Conservation (phyloP, 352 stramenopile genomes). For the Sclerospora graminicola region DNA sequence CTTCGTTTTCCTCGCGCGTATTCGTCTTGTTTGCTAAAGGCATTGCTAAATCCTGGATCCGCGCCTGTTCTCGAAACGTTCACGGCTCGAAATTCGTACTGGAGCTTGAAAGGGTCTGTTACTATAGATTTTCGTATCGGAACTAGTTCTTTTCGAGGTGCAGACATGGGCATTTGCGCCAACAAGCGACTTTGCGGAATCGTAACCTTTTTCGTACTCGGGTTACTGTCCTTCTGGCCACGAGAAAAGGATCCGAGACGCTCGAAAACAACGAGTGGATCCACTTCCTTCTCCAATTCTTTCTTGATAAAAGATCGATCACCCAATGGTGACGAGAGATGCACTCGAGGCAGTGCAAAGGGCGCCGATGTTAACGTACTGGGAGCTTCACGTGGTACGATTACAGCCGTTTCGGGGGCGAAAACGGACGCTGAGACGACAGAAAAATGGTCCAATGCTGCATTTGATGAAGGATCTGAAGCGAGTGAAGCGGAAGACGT, state of each 20-base stretch:
- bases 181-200: slow-evolving; percentile 40
- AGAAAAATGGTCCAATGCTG: slow-evolving; percentile 34
- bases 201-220: slow-evolving; percentile 8
- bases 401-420: slow-evolving; percentile 30
- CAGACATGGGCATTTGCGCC: slow-evolving; percentile 63
- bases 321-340: slow-evolving; percentile 24
- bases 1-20: slow-evolving; percentile 72
- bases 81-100: slow-evolving; percentile 53
- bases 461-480: slow-evolving; percentile 2
- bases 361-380: neutral
- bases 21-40: slow-evolving; percentile 65
- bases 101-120: slow-evolving; percentile 31
- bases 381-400: slow-evolving; percentile 19
- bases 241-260: slow-evolving; percentile 26
- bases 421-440: slow-evolving; percentile 35
- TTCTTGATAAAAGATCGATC: slow-evolving; percentile 11
- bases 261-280: slow-evolving; percentile 34
- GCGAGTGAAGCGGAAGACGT: neutral
- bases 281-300: slow-evolving; percentile 19
- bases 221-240: slow-evolving; percentile 9
- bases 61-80: slow-evolving; percentile 19
- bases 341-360: slow-evolving; percentile 33
- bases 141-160: slow-evolving; percentile 39
- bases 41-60: slow-evolving; percentile 47
- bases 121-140: slow-evolving; percentile 39